Conservation (phyloP, 768 basidiomycete genomes). For the Pleurotus tuoliensis region DNA sequence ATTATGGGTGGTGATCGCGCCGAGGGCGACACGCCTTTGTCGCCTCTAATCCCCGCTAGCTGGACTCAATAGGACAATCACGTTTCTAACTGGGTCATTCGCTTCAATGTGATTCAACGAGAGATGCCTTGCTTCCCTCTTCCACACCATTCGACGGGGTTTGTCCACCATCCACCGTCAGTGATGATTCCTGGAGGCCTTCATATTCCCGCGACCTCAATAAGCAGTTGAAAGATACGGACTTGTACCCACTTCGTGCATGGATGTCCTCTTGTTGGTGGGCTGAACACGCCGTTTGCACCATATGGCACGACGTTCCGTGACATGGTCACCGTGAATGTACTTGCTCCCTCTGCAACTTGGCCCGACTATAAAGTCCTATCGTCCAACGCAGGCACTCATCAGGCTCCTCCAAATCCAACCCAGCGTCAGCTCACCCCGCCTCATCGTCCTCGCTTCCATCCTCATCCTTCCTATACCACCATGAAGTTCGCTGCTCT, state of each 20-base stretch:
- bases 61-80: too few relatives aligned
- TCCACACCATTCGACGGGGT: neutral
- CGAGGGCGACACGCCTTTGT: neutral
- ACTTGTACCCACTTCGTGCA: neutral
- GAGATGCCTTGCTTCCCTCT: neutral
- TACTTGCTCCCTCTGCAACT: too few relatives aligned
- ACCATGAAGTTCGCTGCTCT: slow-evolving; percentile 16
- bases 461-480: neutral
- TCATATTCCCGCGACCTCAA: neutral
- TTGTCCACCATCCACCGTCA: neutral
- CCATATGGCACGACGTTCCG: neutral
- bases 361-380: neutral
- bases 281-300: neutral
- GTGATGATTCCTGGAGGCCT: too few relatives aligned
- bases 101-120: neutral
- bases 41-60: too few relatives aligned
- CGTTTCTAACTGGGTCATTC: neutral
- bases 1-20: slow-evolving; percentile 51
- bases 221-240: neutral
- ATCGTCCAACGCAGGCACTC: neutral
- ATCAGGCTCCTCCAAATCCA: neutral
- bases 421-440: neutral
- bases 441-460: neutral
- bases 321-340: neutral
- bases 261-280: neutral